Percentiles rank a stretch among this genome's conserved stretches.
Evolutionary conservation across 2,329 filamentous ascomycete species (phyloP).

Genomic region (Sclerotinia glacialis): DNA sequence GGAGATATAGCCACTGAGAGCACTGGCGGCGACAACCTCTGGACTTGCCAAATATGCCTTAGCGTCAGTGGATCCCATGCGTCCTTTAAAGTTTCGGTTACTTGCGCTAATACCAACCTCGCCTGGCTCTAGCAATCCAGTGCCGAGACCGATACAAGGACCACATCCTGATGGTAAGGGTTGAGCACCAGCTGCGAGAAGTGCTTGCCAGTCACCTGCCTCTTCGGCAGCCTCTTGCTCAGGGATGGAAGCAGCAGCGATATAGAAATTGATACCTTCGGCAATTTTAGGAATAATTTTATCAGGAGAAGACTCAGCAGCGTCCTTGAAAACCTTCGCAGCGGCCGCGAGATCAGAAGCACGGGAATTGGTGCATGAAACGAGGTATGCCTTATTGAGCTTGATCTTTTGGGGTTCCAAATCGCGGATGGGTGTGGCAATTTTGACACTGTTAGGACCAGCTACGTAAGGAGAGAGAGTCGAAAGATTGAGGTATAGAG

Average conservation of each 20-base stretch:
- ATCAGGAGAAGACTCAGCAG: constrained; percentile 58
- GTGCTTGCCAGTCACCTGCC: constrained; percentile 78
- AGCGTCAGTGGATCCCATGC: constrained; percentile 78
- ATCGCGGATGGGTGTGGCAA: constrained; percentile 73
- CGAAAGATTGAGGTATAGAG: constrained; percentile 76
- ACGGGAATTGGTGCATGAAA: constrained; percentile 86
- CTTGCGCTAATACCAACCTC: constrained; percentile 81
- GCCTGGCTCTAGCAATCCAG: constrained; percentile 74
- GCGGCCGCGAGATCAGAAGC: constrained; percentile 78
- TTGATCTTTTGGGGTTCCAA: constrained; percentile 72
- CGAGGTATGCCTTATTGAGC: constrained; percentile 80
- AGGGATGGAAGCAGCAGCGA: constrained; percentile 76
- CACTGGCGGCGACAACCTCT: constrained; percentile 88
- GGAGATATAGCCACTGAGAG: constrained; percentile 66
- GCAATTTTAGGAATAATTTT: constrained; percentile 64
- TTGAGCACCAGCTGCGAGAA: constrained; percentile 76
- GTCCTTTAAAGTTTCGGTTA: constrained; percentile 89
- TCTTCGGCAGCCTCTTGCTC: constrained; percentile 79
- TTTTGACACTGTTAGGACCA: constrained; percentile 88
- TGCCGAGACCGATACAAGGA: constrained; percentile 80
- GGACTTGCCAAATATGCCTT: constrained; percentile 86
- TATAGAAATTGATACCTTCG: constrained; percentile 77
- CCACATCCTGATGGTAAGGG: constrained; percentile 72
- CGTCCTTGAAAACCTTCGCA: constrained; percentile 80
- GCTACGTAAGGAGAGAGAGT: constrained; percentile 81